Evolutionary conservation across 2,329 filamentous ascomycete genomes (phyloP).

Genomic region (Arachnomyces sp.): DNA sequence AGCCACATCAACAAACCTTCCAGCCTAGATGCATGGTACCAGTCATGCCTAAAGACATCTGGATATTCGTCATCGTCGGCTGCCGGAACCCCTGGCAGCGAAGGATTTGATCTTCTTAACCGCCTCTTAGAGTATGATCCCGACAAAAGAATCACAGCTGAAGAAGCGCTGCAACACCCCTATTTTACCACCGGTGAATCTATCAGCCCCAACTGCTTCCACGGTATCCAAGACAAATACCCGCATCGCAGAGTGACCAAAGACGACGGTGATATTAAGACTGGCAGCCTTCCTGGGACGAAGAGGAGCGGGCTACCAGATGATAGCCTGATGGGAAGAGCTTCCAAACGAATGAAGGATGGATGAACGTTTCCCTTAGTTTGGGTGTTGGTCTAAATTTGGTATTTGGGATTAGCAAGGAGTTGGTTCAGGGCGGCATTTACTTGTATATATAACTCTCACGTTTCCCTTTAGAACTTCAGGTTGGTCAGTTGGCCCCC

Average conservation of each 20-base stretch:
- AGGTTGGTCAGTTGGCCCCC: too few species aligned
- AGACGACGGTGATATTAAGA: conserved; percentile 94
- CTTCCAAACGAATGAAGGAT: conserved; percentile 49
- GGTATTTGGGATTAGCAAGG: not conserved
- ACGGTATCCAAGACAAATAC: conserved; percentile 80
- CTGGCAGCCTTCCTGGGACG: conserved; percentile 77
- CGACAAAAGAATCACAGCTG: conserved; percentile 74
- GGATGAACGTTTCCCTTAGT: not conserved
- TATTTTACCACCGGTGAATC: conserved; percentile 69
- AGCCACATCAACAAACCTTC: conserved; percentile 45
- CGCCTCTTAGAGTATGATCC: conserved; percentile 89
- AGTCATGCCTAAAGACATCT: conserved; percentile 56
- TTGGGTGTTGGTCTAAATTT: too few species aligned
- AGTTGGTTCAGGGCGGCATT: not conserved
- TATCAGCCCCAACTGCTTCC: conserved; percentile 78
- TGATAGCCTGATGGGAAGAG: conserved; percentile 56
- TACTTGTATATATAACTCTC: too few species aligned
- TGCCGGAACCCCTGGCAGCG: conserved; percentile 54
- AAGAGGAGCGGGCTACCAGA: conserved; percentile 82
- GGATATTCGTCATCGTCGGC: conserved; percentile 40
- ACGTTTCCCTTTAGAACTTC: too few species aligned
- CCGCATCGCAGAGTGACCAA: conserved; percentile 83
- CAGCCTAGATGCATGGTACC: conserved; percentile 72
- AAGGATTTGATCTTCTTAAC: conserved; percentile 75
- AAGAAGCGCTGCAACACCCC: conserved; percentile 77